phyloP scores from a whole-genome alignment of 2,329 filamentous ascomycete genomes.

The Pyrenophora graminea region DNA sequence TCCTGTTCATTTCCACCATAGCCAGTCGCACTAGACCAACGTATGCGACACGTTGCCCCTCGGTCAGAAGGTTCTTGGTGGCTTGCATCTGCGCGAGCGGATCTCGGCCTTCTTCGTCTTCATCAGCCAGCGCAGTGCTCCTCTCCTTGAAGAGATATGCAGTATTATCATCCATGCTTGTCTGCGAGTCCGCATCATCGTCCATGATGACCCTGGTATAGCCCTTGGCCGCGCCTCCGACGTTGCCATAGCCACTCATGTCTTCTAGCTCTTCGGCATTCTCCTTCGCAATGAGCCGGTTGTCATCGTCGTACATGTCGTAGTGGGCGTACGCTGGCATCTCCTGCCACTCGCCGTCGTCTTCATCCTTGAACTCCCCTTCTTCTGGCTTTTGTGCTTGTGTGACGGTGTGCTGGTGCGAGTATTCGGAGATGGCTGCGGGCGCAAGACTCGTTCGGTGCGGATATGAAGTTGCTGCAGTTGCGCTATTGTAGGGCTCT shows the following conservation, averaged over 20 bases:
- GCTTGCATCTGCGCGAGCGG: constrained; percentile 89
- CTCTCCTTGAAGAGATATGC: constrained; percentile 88
- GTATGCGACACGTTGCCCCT: constrained; percentile 94
- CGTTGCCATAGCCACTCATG: constrained; percentile 70
- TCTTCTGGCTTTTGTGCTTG: constrained; percentile 48
- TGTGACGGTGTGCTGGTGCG: constrained; percentile 76
- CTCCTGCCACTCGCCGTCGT: constrained; percentile 82
- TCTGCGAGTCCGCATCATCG: constrained; percentile 90
- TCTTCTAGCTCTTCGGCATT: constrained; percentile 71
- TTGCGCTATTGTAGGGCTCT: constrained; percentile 17
- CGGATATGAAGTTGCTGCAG: constrained; percentile 8
- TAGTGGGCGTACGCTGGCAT: constrained; percentile 94
- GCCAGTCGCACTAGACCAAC: constrained; percentile 86
- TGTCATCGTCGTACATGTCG: constrained; percentile 94
- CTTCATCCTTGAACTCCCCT: constrained; percentile 48
- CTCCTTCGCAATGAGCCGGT: constrained; percentile 82
- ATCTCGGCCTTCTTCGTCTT: constrained; percentile 79
- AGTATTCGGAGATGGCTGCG: constrained; percentile 74
- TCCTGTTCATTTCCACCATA: constrained; percentile 75
- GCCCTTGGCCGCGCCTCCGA: constrained; percentile 89
- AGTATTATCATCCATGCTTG: constrained; percentile 96
- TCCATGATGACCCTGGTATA: constrained; percentile 96
- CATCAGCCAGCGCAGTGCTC: constrained; percentile 63
- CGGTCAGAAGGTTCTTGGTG: constrained; percentile 92
- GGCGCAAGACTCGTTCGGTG: constrained; percentile 18